Base-by-base conservation (phyloP, 768 basidiomycete genomes). In the Dentipellis sp. region DNA sequence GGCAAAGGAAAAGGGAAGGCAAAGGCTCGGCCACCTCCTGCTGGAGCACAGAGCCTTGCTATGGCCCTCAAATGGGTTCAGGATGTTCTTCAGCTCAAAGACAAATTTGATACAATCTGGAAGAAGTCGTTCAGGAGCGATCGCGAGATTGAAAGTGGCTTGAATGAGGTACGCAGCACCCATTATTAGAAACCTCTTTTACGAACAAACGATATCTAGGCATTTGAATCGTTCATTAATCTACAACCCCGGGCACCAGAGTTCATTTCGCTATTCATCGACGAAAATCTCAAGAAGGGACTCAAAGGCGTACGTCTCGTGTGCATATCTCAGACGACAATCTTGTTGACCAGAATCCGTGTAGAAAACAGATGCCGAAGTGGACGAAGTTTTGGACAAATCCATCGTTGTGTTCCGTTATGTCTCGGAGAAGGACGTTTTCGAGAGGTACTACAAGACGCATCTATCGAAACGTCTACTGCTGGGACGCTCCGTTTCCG, bases 401-500 rank as follows among this genome's bases (percentile, higher is more conserved):
- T 94, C 97, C 0, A 97, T 97, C 69, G 90, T 85, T 1, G 82
- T 98, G 29, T 99, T 99, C 80, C 81, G 95, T 50, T 99, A 84
- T 72, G 77, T 98, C 56, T 78, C 83, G 1, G 94, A 98, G 70
- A 98, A 98, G 71, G 97, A 99, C 66, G 81, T 93, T 12, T 99
- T 99, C 67, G 97, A 99, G 69, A 81, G 91, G 36, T 98, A 98
- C 69, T 99, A 99, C 75, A 98, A 98, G 72, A 79, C 78, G 14
- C 97, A 98, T 68, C 84, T 99, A 34, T 91, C 95, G 5, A 91
- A 94, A 67, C 91, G 97, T 36, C 78, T 99, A 10, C 78, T 98
- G 34, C 79, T 81, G 29, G 83, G 82, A 10, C 85, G 94, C 16
- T 95, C 93, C 17, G 83, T 94, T 7, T 97, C 94, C 0, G 97